Percentiles rank a stretch among this genome's conserved stretches.
These are phyloP conservation scores for Sugiyamaella castrensis DNA, from an alignment of 1,139 yeast genomes.

Conservation along the genomic window DNA sequence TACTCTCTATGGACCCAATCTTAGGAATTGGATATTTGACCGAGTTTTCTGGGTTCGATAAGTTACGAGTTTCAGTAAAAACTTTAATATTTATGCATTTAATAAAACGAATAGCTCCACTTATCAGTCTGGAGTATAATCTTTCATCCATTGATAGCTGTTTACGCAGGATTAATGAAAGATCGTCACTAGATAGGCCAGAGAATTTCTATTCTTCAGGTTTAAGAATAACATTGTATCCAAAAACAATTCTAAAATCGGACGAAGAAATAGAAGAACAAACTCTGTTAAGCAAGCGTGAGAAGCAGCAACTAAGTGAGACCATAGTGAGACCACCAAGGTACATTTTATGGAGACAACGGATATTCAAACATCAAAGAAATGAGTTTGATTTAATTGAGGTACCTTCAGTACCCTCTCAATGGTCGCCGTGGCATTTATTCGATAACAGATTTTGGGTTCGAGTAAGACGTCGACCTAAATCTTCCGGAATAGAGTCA, in stretches of 20 bases:
- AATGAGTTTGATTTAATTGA: background rate
- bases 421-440: conserved; percentile 29
- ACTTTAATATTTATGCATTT: conserved; percentile 13
- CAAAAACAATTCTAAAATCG: background rate
- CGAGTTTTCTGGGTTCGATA: conserved; percentile 13
- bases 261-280: background rate
- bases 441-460: conserved; percentile 34
- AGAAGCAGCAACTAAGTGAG: background rate
- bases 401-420: background rate
- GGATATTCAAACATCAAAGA: conserved; percentile 1
- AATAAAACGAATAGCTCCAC: conserved; percentile 19
- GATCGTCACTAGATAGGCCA: background rate
- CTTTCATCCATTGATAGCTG: conserved; percentile 17
- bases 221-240: conserved; percentile 3
- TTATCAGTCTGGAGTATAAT: conserved; percentile 16
- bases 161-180: background rate
- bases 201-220: conserved; percentile 14
- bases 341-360: conserved; percentile 9
- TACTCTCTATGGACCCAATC: conserved; percentile 9
- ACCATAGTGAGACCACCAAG: background rate
- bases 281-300: background rate
- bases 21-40: conserved; percentile 12
- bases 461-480: conserved; percentile 15
- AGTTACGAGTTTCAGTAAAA: conserved; percentile 13
- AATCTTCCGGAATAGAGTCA: background rate